Percentiles rank a stretch among this genome's conserved stretches.
phyloP scores from a whole-genome alignment of 2,329 filamentous ascomycete species.

The Penicillium corylophilum region DNA sequence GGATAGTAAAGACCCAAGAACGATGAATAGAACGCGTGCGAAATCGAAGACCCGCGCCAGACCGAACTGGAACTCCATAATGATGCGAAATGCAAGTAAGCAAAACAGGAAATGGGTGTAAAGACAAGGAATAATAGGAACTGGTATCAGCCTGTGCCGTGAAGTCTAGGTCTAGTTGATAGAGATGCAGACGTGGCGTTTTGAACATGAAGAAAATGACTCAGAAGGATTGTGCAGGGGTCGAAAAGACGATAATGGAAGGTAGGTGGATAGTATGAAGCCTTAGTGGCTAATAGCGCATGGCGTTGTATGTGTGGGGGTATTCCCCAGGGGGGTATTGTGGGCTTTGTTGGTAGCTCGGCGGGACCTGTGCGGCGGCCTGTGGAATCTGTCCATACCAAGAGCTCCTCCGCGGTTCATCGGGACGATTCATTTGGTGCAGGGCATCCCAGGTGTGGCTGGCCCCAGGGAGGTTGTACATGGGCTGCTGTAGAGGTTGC shows the following conservation, averaged over 20 bases:
- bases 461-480: slow-evolving; percentile 38
- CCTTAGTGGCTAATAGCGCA: slow-evolving; percentile 17
- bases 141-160: slow-evolving; percentile 1
- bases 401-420: slow-evolving; percentile 34
- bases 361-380: slow-evolving; percentile 22
- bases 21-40: neutral
- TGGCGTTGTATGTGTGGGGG: slow-evolving; percentile 23
- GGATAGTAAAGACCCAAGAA: slow-evolving; percentile 2
- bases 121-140: neutral
- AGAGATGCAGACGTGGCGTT: neutral
- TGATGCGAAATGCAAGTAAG: slow-evolving; percentile 26
- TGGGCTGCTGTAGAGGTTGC: slow-evolving; percentile 23
- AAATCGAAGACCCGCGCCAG: slow-evolving; percentile 18
- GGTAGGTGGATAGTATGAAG: neutral
- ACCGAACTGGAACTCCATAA: slow-evolving; percentile 28
- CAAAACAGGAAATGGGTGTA: slow-evolving; percentile 1
- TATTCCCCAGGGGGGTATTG: slow-evolving; percentile 26
- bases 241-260: neutral
- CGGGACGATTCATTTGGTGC: slow-evolving; percentile 30
- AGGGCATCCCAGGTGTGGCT: slow-evolving; percentile 40
- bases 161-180: slow-evolving; percentile 5
- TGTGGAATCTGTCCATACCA: slow-evolving; percentile 34
- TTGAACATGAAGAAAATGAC: slow-evolving; percentile 8
- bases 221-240: neutral
- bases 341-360: slow-evolving; percentile 30